These are phyloP conservation scores for Crassisporium funariophilum DNA, from an alignment of 768 basidiomycete genomes.

Conservation along the genomic window DNA sequence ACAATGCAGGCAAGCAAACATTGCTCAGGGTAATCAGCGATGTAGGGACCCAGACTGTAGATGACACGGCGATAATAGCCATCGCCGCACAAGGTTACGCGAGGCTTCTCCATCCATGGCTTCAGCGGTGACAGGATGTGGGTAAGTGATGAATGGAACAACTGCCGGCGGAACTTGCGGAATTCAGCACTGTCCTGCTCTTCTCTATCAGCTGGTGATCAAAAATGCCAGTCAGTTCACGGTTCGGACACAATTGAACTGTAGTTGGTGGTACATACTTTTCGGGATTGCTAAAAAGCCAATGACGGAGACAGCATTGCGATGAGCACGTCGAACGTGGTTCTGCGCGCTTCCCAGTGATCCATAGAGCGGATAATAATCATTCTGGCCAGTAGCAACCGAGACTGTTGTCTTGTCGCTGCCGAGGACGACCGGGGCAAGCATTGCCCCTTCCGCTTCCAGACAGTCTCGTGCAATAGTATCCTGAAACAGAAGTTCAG, in stretches of 20 bases:
- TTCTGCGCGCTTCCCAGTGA: constrained; percentile 16
- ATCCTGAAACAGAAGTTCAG: constrained; percentile 2
- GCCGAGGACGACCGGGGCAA: constrained; percentile 15
- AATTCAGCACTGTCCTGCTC: constrained; percentile 10
- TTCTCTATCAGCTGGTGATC: not conserved
- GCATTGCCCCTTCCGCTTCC: not conserved
- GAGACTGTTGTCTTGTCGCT: constrained; percentile 25
- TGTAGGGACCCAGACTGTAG: constrained; percentile 34
- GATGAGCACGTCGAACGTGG: constrained; percentile 12
- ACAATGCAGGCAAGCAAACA: constrained; percentile 30
- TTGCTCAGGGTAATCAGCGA: constrained; percentile 41
- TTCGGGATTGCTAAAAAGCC: no score
- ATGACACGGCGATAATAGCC: constrained; percentile 22
- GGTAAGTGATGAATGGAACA: constrained; percentile 31
- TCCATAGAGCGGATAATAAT: constrained; percentile 19
- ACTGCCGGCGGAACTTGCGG: constrained; percentile 27
- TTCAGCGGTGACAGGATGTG: constrained; percentile 22
- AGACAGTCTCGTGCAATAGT: not conserved
- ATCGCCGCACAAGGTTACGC: constrained; percentile 27
- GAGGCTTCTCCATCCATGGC: constrained; percentile 28
- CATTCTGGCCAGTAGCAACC: constrained; percentile 17
- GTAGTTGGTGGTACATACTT: no score
- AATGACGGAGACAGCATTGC: constrained; percentile 6
- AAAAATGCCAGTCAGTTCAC: not conserved
- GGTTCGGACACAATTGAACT: no score